These are phyloP conservation scores for Articulospora tetracladia DNA, from an alignment of 495 filamentous ascomycete species.

Conservation along the genomic window DNA sequence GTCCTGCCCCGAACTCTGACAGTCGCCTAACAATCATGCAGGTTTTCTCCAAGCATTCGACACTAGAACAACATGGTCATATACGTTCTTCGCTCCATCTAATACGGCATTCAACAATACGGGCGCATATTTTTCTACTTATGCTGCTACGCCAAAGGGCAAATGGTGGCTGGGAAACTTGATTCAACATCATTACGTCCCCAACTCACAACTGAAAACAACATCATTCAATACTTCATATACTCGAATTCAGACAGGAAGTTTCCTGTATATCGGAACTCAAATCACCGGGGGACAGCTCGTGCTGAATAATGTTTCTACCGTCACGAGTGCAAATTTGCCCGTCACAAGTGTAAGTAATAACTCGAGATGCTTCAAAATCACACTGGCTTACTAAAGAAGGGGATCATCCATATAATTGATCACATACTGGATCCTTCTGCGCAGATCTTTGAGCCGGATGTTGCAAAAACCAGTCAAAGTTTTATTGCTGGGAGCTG, in stretches of 20 bases:
- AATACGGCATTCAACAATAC: conserved; percentile 26
- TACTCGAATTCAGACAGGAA: conserved; percentile 27
- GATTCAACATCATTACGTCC: conserved; percentile 27
- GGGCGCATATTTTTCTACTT: conserved; percentile 22
- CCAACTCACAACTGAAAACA: conserved; percentile 22
- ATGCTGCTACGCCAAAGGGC: conserved; percentile 20
- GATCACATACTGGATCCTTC: conserved; percentile 28
- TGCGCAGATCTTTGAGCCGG: conserved; percentile 25
- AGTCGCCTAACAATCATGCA: conserved; percentile 4
- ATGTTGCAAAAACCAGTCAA: conserved; percentile 24
- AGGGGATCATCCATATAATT: conserved; percentile 23
- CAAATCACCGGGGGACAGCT: conserved; percentile 21
- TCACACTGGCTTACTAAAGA: not conserved
- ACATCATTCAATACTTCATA: conserved; percentile 23
- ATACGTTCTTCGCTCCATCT: conserved; percentile 28
- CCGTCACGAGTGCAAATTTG: conserved; percentile 16
- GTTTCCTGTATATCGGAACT: conserved; percentile 27
- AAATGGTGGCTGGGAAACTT: conserved; percentile 28
- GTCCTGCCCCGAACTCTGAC: not conserved
- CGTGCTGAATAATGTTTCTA: conserved; percentile 22
- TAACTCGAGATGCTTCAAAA: not conserved
- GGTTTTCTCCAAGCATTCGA: conserved; percentile 26
- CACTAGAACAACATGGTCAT: conserved; percentile 22
- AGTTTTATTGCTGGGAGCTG: conserved; percentile 27
- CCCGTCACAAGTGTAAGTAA: conserved; percentile 22